Evolutionary conservation across 2,329 filamentous ascomycete species (phyloP).

Genomic region (Bipolaris bicolor): DNA sequence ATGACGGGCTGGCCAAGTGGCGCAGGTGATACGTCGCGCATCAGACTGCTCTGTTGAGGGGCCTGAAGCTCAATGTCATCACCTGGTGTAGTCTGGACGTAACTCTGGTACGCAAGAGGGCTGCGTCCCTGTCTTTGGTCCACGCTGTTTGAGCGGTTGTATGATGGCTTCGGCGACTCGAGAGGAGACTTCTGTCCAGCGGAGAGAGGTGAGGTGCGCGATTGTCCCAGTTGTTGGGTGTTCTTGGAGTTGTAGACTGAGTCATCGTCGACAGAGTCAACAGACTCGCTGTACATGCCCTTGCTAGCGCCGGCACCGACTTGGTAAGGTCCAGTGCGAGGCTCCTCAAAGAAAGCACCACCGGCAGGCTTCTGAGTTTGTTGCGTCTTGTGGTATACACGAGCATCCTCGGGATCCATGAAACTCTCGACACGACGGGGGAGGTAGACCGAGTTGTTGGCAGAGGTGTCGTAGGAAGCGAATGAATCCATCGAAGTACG

Average conservation of each 20-base stretch:
- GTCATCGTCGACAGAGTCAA: conserved; percentile 46
- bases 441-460: conserved; percentile 66
- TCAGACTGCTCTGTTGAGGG: conserved; percentile 41
- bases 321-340: conserved; percentile 37
- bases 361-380: conserved; percentile 53
- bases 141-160: conserved; percentile 27
- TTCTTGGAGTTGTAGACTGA: conserved; percentile 41
- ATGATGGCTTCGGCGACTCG: conserved; percentile 40
- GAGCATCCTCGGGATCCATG: conserved; percentile 78
- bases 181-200: conserved; percentile 34
- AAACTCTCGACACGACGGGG: conserved; percentile 75
- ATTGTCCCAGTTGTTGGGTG: conserved; percentile 31
- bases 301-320: conserved; percentile 32
- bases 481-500: conserved; percentile 72
- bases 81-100: conserved; percentile 44
- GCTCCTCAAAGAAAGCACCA: conserved; percentile 51
- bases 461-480: conserved; percentile 61
- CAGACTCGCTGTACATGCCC: conserved; percentile 41
- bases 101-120: conserved; percentile 55
- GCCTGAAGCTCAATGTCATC: conserved; percentile 47
- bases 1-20: conserved; percentile 28
- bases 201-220: conserved; percentile 41
- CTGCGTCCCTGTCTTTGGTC: conserved; percentile 49
- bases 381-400: conserved; percentile 74
- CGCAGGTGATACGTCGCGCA: conserved; percentile 45